These are phyloP conservation scores for Teunomyces funiuensis DNA, from an alignment of 805 yeast genomes.

Conservation along the genomic window DNA sequence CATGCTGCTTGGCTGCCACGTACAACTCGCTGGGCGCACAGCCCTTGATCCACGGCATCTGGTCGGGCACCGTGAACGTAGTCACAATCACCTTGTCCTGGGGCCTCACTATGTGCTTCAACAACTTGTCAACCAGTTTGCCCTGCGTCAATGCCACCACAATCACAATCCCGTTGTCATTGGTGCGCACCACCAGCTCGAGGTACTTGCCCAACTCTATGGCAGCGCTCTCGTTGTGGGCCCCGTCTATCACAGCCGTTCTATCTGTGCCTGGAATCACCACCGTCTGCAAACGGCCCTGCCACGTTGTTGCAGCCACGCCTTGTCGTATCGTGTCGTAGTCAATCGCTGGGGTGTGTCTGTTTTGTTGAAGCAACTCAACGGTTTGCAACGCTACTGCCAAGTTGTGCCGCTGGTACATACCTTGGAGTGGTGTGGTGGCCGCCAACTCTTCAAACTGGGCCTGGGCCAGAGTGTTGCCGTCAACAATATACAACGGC, in stretches of 20 bases:
- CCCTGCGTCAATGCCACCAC: conserved; percentile 77
- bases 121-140: conserved; percentile 54
- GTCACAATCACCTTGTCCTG: conserved; percentile 63
- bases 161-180: conserved; percentile 45
- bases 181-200: conserved; percentile 12
- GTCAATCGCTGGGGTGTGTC: conserved; percentile 21
- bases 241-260: conserved; percentile 74
- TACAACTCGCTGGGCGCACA: conserved; percentile 34
- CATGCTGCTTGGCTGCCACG: conserved; percentile 19
- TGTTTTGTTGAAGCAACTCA: conserved; percentile 26
- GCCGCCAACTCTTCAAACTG: conserved; percentile 1
- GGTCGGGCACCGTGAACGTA: conserved; percentile 66
- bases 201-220: conserved; percentile 62
- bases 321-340: conserved; percentile 47
- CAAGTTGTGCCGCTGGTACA: conserved; percentile 69
- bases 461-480: conserved; percentile 20
- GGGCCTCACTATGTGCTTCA: conserved; percentile 47
- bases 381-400: conserved; percentile 63
- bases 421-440: conserved; percentile 66
- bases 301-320: conserved; percentile 64
- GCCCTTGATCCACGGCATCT: conserved; percentile 91
- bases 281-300: conserved; percentile 73
- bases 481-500: conserved; percentile 23
- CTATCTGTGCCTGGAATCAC: conserved; percentile 20
- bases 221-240: conserved; percentile 88